Base-by-base conservation (phyloP, 2,329 filamentous ascomycete species). In the Exophiala lecanii-corni region DNA sequence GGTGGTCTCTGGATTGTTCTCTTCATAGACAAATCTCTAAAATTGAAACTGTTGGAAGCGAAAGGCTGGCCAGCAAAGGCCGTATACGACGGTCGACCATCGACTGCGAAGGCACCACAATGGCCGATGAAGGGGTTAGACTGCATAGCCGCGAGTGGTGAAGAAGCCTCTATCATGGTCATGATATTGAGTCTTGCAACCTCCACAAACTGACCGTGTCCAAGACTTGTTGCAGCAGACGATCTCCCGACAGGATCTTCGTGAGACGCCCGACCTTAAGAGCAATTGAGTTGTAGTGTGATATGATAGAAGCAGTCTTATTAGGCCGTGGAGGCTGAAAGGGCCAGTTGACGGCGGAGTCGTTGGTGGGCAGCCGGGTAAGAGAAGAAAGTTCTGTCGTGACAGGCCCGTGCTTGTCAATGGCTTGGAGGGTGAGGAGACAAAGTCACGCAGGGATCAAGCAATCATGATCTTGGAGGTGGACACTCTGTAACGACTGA, bases 131-230 rank as follows among this genome's bases (percentile, higher is more conserved):
- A 69, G 68, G 78, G 74, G 33, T 75, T 74, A 25, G 47, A 87
- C 71, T 89, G 88, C 82, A 97, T 86, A 44, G 91, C 89, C 66
- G 91, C 91, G 62, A 97, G 71, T 35, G 92, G 92, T 58, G 92
- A 97, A 33, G 91, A 96, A 54, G 86, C 83, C 69, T 95, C 89
- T 88, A 97, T 96, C 52, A 56, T 55, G 46, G 36, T 47, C 3
- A 20, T 43, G 26, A 36, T 43, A 9, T 41, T 9, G 31, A 40
- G 17, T 25, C 7, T 33, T 33, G 12, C 30, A 33, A 13, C 16
- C 30, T 33, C 23, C 12, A 12, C 12, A 6, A 6, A 26, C 23
- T 6, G 12, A 26, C 12, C 7, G 23, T 26, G 12, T 26, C 23
- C 23, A 6, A 26, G 23, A 26, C 23, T 26, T 26, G 23, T 12